Evolutionary conservation across 164 flowering plant species (phyloP).

Genomic region (Sextonia rubra): DNA sequence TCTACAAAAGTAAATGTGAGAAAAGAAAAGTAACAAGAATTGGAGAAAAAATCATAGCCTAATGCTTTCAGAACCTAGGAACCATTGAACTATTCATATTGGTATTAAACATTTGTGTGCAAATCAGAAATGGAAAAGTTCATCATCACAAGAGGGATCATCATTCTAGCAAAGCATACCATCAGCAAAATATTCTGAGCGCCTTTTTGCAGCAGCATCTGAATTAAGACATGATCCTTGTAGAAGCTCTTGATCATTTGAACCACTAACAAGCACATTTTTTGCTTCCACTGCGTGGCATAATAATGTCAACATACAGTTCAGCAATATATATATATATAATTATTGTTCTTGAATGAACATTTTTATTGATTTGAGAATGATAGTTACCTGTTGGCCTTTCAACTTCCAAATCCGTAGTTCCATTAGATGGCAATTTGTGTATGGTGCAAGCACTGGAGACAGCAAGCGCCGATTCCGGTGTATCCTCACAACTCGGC

Average conservation of each 20-base stretch:
- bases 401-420: constrained; percentile 22
- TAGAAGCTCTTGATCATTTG: constrained; percentile 14
- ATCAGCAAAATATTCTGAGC: constrained; percentile 32
- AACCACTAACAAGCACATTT: constrained; percentile 16
- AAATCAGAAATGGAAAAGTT: neutral
- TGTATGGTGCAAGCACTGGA: constrained; percentile 21
- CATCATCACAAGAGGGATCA: neutral
- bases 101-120: neutral
- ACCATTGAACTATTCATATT: neutral
- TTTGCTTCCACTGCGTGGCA: constrained; percentile 25
- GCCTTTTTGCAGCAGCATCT: constrained; percentile 45
- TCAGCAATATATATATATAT: neutral
- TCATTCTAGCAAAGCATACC: constrained; percentile 25
- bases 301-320: constrained; percentile 3
- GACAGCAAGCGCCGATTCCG: constrained; percentile 20
- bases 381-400: constrained; percentile 27
- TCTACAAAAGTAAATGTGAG: constrained; percentile 26
- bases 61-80: neutral
- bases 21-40: neutral
- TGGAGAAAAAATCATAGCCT: neutral
- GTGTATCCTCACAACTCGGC: constrained; percentile 33
- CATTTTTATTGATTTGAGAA: neutral
- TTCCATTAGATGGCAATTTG: constrained; percentile 10
- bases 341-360: neutral
- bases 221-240: constrained; percentile 19